A percentile compares a stretch with the other conserved stretches of the same genome.
Evolutionary conservation across 805 yeast species (phyloP).

Genomic region (Candida endomychidarum): DNA sequence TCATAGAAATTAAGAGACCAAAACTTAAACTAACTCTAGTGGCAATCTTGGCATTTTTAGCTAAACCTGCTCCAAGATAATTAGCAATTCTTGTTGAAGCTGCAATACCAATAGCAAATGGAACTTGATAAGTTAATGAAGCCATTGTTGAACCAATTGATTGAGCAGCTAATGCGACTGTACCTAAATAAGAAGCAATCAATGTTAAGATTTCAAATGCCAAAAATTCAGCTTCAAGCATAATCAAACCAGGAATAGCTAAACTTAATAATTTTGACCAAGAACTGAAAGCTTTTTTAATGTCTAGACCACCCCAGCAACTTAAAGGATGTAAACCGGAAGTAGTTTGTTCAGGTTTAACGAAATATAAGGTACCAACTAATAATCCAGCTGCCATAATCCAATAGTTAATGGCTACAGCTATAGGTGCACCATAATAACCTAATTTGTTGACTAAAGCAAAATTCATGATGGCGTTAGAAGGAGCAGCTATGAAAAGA

Average conservation of each 20-base stretch:
- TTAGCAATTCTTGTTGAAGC: conserved; percentile 59
- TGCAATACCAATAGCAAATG: conserved; percentile 59
- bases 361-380: conserved; percentile 35
- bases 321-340: conserved; percentile 48
- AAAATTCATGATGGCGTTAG: conserved; percentile 48
- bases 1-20: conserved; percentile 33
- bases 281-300: conserved; percentile 40
- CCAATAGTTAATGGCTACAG: conserved; percentile 58
- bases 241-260: conserved; percentile 56
- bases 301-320: conserved; percentile 48
- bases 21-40: conserved; percentile 38
- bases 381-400: conserved; percentile 50
- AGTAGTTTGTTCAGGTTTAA: conserved; percentile 41
- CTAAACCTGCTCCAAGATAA: conserved; percentile 50
- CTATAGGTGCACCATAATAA: conserved; percentile 59
- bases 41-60: conserved; percentile 32
- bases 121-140: conserved; percentile 53
- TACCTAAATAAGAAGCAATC: conserved; percentile 55
- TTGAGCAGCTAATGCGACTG: conserved; percentile 54
- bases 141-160: conserved; percentile 48
- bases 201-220: conserved; percentile 59
- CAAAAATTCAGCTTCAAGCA: conserved; percentile 61
- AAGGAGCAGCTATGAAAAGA: conserved; percentile 53
- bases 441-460: conserved; percentile 48
- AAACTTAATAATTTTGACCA: conserved; percentile 47